Evolutionary conservation across 1,284 basidiomycete genomes (phyloP).

Genomic region (Cutaneotrichosporon sp.): DNA sequence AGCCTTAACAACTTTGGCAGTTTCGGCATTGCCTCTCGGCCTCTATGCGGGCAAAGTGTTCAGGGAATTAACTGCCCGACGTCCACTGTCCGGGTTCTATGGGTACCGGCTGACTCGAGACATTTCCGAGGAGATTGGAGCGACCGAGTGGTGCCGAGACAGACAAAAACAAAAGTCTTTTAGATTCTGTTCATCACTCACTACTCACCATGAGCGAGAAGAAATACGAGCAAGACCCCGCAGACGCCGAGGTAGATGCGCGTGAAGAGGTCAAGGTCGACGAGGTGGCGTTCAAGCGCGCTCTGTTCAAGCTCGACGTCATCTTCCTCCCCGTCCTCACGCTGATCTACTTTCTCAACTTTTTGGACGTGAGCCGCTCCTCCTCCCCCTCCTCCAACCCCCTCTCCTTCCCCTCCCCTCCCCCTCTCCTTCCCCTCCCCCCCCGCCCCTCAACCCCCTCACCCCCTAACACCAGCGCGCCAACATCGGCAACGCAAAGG

Average conservation of each 20-base stretch:
- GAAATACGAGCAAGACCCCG: not conserved
- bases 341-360: slow-evolving; percentile 51
- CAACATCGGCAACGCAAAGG: slow-evolving; percentile 61
- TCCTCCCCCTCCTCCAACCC: not conserved
- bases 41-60: too few relatives aligned
- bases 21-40: not conserved
- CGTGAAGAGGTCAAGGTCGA: slow-evolving; percentile 5
- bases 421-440: not conserved
- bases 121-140: not conserved
- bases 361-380: slow-evolving; percentile 50
- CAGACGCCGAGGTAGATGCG: not conserved
- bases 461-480: slow-evolving; percentile 29
- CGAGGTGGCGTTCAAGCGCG: slow-evolving; percentile 10
- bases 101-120: not conserved
- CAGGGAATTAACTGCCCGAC: not conserved
- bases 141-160: not conserved
- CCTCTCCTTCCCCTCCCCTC: not conserved
- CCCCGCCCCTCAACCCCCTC: too few relatives aligned
- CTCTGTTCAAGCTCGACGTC: slow-evolving; percentile 32
- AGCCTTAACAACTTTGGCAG: too few relatives aligned
- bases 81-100: not conserved
- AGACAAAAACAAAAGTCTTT: not conserved
- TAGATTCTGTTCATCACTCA: too few relatives aligned
- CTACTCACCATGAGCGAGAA: not conserved
- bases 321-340: slow-evolving; percentile 33